These are phyloP conservation scores for Vanilla planifolia DNA, from an alignment of 106 monocot species.

Conservation along the genomic window DNA sequence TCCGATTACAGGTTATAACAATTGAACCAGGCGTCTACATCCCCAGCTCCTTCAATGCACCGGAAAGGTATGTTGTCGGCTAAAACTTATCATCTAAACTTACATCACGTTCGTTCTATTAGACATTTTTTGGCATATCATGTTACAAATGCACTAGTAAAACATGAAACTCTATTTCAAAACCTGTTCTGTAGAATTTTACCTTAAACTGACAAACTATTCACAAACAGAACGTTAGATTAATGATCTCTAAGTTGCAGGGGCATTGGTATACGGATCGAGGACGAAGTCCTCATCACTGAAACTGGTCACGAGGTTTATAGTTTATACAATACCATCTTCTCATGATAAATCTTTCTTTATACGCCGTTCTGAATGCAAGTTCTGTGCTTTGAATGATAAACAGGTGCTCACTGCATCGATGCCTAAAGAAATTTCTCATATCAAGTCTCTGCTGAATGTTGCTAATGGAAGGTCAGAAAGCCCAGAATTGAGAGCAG, in stretches of 20 bases:
- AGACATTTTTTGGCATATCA: too few relatives aligned
- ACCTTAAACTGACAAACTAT: too few relatives aligned
- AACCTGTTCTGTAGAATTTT: too few relatives aligned
- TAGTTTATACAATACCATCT: background rate
- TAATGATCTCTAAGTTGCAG: slow-evolving; percentile 29
- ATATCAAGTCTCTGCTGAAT: slow-evolving; percentile 47
- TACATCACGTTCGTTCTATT: background rate
- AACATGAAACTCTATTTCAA: too few relatives aligned
- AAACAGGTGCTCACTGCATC: slow-evolving; percentile 68
- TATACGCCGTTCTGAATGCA: background rate
- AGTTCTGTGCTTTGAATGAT: background rate
- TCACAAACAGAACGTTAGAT: too few relatives aligned
- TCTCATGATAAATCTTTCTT: background rate
- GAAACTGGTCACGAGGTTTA: slow-evolving; percentile 85
- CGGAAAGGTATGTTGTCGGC: slow-evolving; percentile 42
- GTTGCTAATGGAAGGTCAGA: slow-evolving; percentile 6
- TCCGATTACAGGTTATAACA: slow-evolving; percentile 63
- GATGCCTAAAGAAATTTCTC: slow-evolving; percentile 67
- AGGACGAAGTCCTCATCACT: slow-evolving; percentile 95
- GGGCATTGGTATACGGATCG: slow-evolving; percentile 87
- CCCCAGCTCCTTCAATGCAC: slow-evolving; percentile 42
- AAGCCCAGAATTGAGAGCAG: slow-evolving; percentile 11
- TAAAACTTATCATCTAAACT: background rate
- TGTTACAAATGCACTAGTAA: too few relatives aligned
- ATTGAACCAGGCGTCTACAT: slow-evolving; percentile 97